Evolutionary conservation across 2,329 filamentous ascomycete genomes (phyloP).

Genomic region (Fusarium secorum): DNA sequence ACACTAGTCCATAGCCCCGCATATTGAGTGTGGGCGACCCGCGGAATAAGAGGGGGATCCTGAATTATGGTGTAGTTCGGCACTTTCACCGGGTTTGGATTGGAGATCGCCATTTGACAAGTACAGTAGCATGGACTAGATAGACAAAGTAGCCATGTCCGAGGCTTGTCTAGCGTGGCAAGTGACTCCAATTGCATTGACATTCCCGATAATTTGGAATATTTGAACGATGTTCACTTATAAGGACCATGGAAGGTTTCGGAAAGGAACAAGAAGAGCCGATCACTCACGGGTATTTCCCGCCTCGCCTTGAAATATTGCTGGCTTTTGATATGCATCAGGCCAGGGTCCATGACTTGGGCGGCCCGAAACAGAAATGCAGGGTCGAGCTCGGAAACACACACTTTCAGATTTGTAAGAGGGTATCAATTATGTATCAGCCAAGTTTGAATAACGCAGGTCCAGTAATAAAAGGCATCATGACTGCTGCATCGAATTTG

Average conservation of each 20-base stretch:
- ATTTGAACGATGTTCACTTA: not conserved
- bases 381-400: not conserved
- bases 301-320: not conserved
- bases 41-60: slow-evolving; percentile 23
- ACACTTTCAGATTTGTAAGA: not conserved
- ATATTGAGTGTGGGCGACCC: slow-evolving; percentile 17
- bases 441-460: not conserved
- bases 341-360: not conserved
- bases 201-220: not conserved
- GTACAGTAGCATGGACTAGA: not conserved
- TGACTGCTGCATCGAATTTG: slow-evolving; percentile 32
- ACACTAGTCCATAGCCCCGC: slow-evolving; percentile 22
- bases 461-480: slow-evolving; percentile 2
- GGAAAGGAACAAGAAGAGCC: not conserved
- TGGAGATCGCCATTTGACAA: slow-evolving; percentile 3
- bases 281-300: not conserved
- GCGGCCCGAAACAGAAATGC: not conserved
- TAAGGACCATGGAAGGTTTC: not conserved
- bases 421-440: not conserved
- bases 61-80: slow-evolving; percentile 19
- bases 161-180: slow-evolving; percentile 13
- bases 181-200: not conserved
- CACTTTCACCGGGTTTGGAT: slow-evolving; percentile 20
- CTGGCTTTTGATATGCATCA: not conserved
- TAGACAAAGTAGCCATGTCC: slow-evolving; percentile 4